These are phyloP conservation scores for Grifola frondosa DNA, from an alignment of 1,284 basidiomycete species.

Conservation along the genomic window DNA sequence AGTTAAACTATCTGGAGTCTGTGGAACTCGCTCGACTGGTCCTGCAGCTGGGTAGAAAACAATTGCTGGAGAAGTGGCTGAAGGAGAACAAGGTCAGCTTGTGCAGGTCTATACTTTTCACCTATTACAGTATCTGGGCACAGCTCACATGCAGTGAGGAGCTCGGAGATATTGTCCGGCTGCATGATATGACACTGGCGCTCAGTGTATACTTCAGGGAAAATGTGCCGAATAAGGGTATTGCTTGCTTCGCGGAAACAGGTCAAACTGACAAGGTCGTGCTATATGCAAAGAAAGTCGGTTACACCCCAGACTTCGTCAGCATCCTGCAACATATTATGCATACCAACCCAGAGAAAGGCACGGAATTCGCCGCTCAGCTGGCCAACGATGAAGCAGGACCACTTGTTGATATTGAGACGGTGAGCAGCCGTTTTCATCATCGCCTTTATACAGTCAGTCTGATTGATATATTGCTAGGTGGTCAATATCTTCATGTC, in stretches of 20 bases:
- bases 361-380: constrained; percentile 93
- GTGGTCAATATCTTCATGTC: constrained; percentile 99
- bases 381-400: constrained; percentile 92
- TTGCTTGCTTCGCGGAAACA: constrained; percentile 98
- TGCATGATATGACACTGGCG: constrained; percentile 95
- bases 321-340: constrained; percentile 95
- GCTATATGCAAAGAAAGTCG: constrained; percentile 96
- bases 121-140: not conserved
- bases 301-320: constrained; percentile 91
- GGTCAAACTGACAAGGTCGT: constrained; percentile 99
- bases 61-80: constrained; percentile 97
- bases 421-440: constrained; percentile 48
- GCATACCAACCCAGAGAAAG: constrained; percentile 95
- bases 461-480: too few species aligned
- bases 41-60: constrained; percentile 93
- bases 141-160: constrained; percentile 97
- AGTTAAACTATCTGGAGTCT: constrained; percentile 95
- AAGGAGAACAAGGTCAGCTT: constrained; percentile 92
- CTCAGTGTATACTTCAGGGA: constrained; percentile 97
- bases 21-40: constrained; percentile 95
- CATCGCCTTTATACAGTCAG: constrained; percentile 3
- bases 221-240: constrained; percentile 97
- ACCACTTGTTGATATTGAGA: constrained; percentile 90
- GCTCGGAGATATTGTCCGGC: constrained; percentile 93
- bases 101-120: too few species aligned